phyloP scores from a whole-genome alignment of 192 early-diverging fungal genomes.

The Podila horticola region DNA sequence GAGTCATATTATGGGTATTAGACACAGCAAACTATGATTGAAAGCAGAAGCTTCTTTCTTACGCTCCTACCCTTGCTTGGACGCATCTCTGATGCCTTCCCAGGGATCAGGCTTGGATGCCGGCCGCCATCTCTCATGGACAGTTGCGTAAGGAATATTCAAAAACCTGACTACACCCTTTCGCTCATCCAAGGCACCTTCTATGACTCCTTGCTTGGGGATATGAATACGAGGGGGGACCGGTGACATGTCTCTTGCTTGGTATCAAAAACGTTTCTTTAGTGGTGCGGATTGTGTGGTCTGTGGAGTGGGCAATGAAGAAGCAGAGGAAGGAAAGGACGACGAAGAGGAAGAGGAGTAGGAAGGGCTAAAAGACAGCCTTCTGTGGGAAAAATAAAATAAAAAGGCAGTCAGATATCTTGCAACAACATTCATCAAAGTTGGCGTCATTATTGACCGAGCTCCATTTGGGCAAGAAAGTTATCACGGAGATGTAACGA shows the following conservation, averaged over 20 bases:
- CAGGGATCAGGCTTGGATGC: slow-evolving; percentile 23
- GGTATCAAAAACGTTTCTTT: no score
- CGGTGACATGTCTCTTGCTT: background rate
- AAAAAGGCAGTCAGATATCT: no score
- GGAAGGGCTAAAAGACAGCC: no score
- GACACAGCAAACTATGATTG: background rate
- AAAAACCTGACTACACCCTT: slow-evolving; percentile 18
- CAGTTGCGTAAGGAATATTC: slow-evolving; percentile 24
- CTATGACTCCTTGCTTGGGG: background rate
- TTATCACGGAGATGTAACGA: no score
- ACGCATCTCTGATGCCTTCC: slow-evolving; percentile 20
- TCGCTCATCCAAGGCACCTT: background rate
- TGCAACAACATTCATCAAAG: no score
- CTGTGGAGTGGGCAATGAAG: no score
- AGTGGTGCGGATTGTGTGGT: no score
- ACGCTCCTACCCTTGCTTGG: slow-evolving; percentile 19
- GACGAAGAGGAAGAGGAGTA: no score
- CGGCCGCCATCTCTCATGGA: slow-evolving; percentile 28
- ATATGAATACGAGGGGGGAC: background rate
- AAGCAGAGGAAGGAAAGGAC: no score
- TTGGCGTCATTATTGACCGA: no score
- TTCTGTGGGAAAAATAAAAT: no score
- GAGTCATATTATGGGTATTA: background rate
- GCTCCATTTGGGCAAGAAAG: no score
- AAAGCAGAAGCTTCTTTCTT: background rate